These are phyloP conservation scores for Ganoderma lucidum DNA, from an alignment of 1,284 basidiomycete genomes.

Conservation along the genomic window DNA sequence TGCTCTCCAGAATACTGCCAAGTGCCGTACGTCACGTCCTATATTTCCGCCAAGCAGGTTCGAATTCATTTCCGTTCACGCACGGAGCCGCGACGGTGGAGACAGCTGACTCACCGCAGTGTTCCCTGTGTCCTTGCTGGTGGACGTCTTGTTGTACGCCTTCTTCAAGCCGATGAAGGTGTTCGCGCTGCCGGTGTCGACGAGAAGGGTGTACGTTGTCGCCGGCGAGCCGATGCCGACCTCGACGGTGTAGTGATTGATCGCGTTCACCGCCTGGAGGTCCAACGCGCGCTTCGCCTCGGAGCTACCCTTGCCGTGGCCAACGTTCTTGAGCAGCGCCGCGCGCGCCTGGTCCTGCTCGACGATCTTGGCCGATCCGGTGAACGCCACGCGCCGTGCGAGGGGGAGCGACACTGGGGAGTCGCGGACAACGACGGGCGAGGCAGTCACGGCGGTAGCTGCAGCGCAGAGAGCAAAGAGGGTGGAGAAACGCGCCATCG, in stretches of 20 bases:
- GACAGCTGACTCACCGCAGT: slow-evolving; percentile 9
- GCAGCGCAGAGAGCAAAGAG: not conserved
- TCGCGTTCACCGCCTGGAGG: slow-evolving; percentile 28
- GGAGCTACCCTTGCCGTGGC: slow-evolving; percentile 34
- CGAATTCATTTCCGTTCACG: not conserved
- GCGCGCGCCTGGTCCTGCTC: slow-evolving; percentile 36
- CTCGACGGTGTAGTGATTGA: slow-evolving; percentile 31
- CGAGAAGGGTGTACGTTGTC: slow-evolving; percentile 29
- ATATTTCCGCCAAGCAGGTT: not conserved
- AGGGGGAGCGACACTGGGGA: slow-evolving; percentile 32
- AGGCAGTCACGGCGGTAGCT: not conserved
- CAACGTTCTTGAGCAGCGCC: slow-evolving; percentile 29
- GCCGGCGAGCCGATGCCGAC: slow-evolving; percentile 34
- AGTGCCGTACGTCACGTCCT: slow-evolving; percentile 3
- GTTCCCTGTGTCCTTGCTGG: slow-evolving; percentile 41
- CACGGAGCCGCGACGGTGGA: not conserved
- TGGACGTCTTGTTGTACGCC: slow-evolving; percentile 49
- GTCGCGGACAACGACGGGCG: not conserved
- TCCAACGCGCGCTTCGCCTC: not conserved
- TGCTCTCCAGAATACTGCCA: slow-evolving; percentile 31
- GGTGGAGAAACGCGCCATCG: slow-evolving; percentile 1
- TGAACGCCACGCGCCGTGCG: slow-evolving; percentile 36
- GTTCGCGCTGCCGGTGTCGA: slow-evolving; percentile 49
- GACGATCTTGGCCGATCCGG: slow-evolving; percentile 30
- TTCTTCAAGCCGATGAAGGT: slow-evolving; percentile 64